Conservation (phyloP, 139 green algal species). For the Haematococcus sp. region DNA sequence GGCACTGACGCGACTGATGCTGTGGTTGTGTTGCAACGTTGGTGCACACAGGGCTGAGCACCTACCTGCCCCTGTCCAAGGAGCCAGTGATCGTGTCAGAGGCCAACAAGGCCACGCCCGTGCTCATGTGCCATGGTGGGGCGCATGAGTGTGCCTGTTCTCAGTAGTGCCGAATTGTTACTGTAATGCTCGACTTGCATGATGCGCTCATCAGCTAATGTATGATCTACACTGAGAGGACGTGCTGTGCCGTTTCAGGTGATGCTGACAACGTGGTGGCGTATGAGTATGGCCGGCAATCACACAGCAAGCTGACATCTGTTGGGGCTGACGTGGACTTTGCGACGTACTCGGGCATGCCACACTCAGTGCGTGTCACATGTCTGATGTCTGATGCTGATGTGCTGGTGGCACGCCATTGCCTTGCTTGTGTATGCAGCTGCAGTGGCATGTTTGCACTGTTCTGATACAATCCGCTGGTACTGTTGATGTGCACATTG, state of each 20-base stretch:
- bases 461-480: too few relatives aligned
- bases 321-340: slow-evolving; percentile 52
- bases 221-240: too few relatives aligned
- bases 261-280: too few relatives aligned
- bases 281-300: slow-evolving; percentile 55
- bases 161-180: neutral
- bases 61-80: slow-evolving; percentile 63
- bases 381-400: too few relatives aligned
- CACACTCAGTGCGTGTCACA: slow-evolving; percentile 52
- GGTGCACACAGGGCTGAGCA: slow-evolving; percentile 49
- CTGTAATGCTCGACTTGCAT: neutral
- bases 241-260: too few relatives aligned
- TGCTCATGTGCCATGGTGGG: slow-evolving; percentile 34
- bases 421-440: too few relatives aligned
- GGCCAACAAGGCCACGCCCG: slow-evolving; percentile 47
- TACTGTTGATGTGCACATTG: neutral
- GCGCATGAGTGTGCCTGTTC: too few relatives aligned
- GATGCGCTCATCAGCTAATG: slow-evolving; percentile 22
- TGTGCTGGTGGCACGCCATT: too few relatives aligned
- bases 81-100: slow-evolving; percentile 53
- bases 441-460: too few relatives aligned
- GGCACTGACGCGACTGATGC: too few relatives aligned
- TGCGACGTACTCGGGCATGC: slow-evolving; percentile 62
- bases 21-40: neutral
- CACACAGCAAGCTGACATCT: slow-evolving; percentile 42